These are phyloP conservation scores for Sindora glabra DNA, from an alignment of 306 rosid species.

Conservation along the genomic window DNA sequence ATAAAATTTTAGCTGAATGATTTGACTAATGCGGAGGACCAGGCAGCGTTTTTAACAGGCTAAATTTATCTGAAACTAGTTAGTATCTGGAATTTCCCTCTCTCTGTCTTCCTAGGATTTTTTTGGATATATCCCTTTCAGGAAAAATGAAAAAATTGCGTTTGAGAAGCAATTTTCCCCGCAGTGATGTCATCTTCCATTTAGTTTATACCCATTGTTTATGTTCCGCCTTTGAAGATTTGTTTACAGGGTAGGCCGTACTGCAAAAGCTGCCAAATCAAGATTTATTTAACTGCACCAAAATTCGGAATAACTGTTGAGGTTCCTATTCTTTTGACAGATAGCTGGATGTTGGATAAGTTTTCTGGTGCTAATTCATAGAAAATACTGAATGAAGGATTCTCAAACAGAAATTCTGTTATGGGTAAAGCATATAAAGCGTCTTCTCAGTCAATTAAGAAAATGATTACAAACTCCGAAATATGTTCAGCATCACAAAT, in stretches of 20 bases:
- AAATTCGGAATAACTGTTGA: neutral
- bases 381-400: constrained; percentile 3
- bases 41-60: neutral
- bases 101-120: neutral
- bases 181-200: no score
- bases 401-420: neutral
- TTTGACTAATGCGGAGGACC: neutral
- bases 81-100: neutral
- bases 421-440: neutral
- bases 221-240: no score
- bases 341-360: neutral
- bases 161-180: no score
- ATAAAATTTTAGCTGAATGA: no score
- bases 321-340: neutral
- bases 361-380: neutral
- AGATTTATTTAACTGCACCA: no score
- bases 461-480: neutral
- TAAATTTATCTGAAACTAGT: neutral
- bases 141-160: no score
- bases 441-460: neutral
- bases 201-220: no score
- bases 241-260: no score
- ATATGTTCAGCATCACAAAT: neutral
- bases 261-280: no score
- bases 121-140: neutral